Evolutionary conservation across 352 stramenopile species (phyloP).

Genomic region (Saprolegnia parasitica): DNA sequence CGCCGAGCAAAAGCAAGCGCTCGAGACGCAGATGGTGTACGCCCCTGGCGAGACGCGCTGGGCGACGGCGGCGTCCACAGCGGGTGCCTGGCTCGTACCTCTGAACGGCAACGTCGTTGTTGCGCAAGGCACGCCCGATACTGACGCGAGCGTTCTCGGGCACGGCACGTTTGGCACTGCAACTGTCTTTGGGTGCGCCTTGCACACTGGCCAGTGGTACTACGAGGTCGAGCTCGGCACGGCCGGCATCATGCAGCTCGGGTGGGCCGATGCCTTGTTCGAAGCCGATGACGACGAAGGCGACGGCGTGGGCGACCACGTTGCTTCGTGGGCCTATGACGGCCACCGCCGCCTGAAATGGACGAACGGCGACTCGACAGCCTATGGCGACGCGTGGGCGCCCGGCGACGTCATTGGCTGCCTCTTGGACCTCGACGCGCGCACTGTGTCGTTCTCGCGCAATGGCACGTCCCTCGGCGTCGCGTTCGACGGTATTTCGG

Average conservation of each 20-base stretch:
- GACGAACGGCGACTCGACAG: constrained; percentile 61
- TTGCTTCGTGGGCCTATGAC: constrained; percentile 88
- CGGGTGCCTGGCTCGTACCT: constrained; percentile 47
- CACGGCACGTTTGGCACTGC: constrained; percentile 75
- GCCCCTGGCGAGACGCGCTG: constrained; percentile 12
- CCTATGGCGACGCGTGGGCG: constrained; percentile 61
- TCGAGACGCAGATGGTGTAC: constrained; percentile 23
- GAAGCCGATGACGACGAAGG: constrained; percentile 66
- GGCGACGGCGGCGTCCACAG: constrained; percentile 20
- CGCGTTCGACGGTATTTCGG: constrained; percentile 51
- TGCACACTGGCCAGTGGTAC: constrained; percentile 76
- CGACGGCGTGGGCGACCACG: constrained; percentile 88
- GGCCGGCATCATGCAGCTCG: constrained; percentile 86
- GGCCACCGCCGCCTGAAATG: constrained; percentile 81
- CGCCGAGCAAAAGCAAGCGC: constrained; percentile 6
- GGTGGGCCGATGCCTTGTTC: constrained; percentile 86
- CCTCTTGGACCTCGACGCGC: constrained; percentile 67
- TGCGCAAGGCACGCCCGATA: constrained; percentile 27
- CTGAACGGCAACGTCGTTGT: constrained; percentile 41
- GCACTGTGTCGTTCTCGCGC: constrained; percentile 69
- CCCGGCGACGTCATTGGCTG: constrained; percentile 87
- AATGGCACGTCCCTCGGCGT: constrained; percentile 73
- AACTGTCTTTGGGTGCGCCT: constrained; percentile 39
- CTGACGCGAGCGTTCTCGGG: constrained; percentile 40
- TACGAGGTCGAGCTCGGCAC: constrained; percentile 89